Conservation (phyloP, 2,329 filamentous ascomycete genomes). For the Ophiostoma sp. region DNA sequence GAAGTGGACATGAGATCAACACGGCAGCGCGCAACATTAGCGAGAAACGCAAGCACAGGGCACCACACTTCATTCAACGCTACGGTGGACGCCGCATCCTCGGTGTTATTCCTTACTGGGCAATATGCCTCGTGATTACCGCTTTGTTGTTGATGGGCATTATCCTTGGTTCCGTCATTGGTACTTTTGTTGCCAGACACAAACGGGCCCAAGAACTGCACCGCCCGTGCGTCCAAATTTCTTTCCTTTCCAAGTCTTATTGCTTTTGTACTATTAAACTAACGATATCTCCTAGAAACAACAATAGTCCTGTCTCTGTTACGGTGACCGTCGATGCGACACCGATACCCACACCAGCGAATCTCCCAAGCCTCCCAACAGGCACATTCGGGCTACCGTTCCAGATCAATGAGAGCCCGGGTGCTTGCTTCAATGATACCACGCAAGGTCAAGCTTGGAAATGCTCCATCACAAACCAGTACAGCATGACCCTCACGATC, state of each 20-base stretch:
- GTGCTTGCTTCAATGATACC: slow-evolving; percentile 58
- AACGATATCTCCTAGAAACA: not conserved
- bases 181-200: slow-evolving; percentile 44
- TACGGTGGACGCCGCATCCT: slow-evolving; percentile 57
- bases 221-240: not conserved
- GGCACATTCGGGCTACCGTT: slow-evolving; percentile 60
- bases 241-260: not conserved
- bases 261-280: not conserved
- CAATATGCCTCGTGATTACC: slow-evolving; percentile 51
- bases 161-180: slow-evolving; percentile 59
- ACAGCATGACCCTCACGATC: slow-evolving; percentile 43
- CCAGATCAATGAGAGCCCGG: slow-evolving; percentile 50
- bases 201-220: slow-evolving; percentile 33
- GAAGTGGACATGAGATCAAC: slow-evolving; percentile 57
- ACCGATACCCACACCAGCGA: slow-evolving; percentile 52
- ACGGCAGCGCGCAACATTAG: slow-evolving; percentile 46
- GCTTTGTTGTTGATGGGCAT: slow-evolving; percentile 55
- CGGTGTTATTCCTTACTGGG: slow-evolving; percentile 63
- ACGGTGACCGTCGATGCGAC: slow-evolving; percentile 51
- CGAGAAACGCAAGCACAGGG: slow-evolving; percentile 49
- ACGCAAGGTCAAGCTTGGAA: slow-evolving; percentile 62
- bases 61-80: slow-evolving; percentile 54
- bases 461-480: slow-evolving; percentile 56
- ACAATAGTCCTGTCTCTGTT: slow-evolving; percentile 29
- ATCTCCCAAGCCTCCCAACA: slow-evolving; percentile 53